Evolutionary conservation across 352 stramenopile species (phyloP), one percentile per base, ranked within the genome.

Genomic region (Phytophthora litchii): DNA sequence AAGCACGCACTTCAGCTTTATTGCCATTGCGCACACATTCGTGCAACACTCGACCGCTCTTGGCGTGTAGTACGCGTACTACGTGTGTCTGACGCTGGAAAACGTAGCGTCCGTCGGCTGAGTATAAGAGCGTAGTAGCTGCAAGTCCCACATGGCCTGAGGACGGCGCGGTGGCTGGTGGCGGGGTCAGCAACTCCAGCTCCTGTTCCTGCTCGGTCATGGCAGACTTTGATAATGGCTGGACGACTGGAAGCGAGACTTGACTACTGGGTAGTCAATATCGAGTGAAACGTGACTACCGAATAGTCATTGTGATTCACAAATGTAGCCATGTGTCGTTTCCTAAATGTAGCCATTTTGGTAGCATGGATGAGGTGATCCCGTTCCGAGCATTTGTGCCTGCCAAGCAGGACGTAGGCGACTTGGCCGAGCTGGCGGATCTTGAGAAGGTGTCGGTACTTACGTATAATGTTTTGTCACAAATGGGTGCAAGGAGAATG

Each of bases 401-500:
- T n/a, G 71, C 78, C 4, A 66, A 54, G 17, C 29, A 58, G 13
- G 67, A 86, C 49, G 44, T 88, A n/a, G 67, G 57, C 7, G 53
- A 77, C 34, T 64, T 90, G 36, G 64, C 54, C 1, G 67, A 63
- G 27, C 60, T 89, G 4, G 77, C 67, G 0, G 74, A 78, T 27
- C 50, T 82, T 9, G 77, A 89, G 38, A 89, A 87, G 43, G 54
- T 95, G 11, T 80, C 73, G 3, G 70, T 96, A 23, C 49, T 90
- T 29, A 89, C 68, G 31, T 94, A 95, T 66, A 96, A 95, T 55
- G 67, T 95, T 17, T 71, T 96, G 29, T 89, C 85, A 25, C 83
- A 94, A 65, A 83, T 89, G 67, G 84, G 89, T 4, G 81, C 80
- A 16, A 62, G 76, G 3, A 59, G 71, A 20, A 55, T 86, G 50